phyloP scores from a whole-genome alignment of 1,284 basidiomycete species.

The Pholiota adiposa region DNA sequence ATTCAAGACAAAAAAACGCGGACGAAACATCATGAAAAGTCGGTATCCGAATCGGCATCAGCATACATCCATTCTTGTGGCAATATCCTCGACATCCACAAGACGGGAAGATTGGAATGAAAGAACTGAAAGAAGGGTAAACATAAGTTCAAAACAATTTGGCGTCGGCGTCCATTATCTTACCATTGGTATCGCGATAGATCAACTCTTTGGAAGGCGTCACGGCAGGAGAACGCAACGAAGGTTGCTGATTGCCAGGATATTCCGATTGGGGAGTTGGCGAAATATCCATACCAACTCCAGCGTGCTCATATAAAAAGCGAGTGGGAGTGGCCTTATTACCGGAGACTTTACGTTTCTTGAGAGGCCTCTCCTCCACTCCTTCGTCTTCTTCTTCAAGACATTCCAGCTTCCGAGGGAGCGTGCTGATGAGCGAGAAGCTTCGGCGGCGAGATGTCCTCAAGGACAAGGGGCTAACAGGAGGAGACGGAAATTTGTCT shows the following conservation, averaged over 20 bases:
- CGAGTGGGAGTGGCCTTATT: constrained; percentile 8
- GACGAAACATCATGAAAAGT: not conserved
- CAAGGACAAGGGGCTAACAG: constrained; percentile 21
- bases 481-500: constrained; percentile 12
- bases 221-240: too few species aligned
- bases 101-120: too few species aligned
- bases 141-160: too few species aligned
- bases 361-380: constrained; percentile 12
- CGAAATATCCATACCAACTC: not conserved
- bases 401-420: constrained; percentile 14
- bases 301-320: constrained; percentile 2
- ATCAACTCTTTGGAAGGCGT: too few species aligned
- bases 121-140: not conserved
- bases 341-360: constrained; percentile 19
- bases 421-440: constrained; percentile 6
- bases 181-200: too few species aligned
- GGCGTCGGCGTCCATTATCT: too few species aligned
- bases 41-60: not conserved
- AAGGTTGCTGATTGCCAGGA: too few species aligned
- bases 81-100: not conserved
- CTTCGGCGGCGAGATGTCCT: constrained; percentile 17
- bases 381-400: constrained; percentile 22
- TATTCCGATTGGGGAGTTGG: not conserved
- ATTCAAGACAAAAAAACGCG: not conserved
- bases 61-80: not conserved